phyloP scores from a whole-genome alignment of 2,329 filamentous ascomycete genomes.

The Podosphaera xanthii region DNA sequence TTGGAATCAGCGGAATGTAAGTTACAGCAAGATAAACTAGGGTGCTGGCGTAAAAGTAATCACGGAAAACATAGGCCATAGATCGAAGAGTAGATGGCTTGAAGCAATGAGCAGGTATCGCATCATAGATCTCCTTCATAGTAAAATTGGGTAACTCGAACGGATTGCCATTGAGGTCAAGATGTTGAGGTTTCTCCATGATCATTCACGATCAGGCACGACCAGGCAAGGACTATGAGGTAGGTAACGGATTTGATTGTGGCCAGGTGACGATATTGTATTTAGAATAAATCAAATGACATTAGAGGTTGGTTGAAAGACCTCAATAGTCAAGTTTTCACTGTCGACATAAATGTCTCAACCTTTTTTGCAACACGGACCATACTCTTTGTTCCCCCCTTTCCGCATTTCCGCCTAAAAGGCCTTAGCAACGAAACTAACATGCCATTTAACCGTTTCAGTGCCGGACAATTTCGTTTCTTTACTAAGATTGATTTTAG shows the following conservation, averaged over 20 bases:
- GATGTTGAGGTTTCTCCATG: constrained; percentile 7
- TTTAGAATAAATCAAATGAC: background rate
- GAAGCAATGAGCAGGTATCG: constrained; percentile 41
- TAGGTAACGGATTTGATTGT: background rate
- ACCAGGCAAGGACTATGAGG: background rate
- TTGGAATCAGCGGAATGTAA: constrained; percentile 29
- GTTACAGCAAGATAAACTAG: constrained; percentile 26
- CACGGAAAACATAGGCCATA: constrained; percentile 33
- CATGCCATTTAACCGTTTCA: background rate
- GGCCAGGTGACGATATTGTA: background rate
- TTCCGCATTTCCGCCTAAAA: background rate
- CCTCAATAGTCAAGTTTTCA: background rate
- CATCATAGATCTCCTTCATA: constrained; percentile 19
- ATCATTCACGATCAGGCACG: background rate
- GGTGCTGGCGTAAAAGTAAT: constrained; percentile 26
- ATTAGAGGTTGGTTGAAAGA: background rate
- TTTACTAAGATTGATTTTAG: no score
- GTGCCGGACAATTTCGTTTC: background rate
- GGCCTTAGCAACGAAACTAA: background rate
- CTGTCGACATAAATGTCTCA: background rate
- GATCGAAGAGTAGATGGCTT: constrained; percentile 30
- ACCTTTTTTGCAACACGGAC: background rate
- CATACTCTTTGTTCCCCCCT: background rate
- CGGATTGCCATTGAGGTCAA: constrained; percentile 16
- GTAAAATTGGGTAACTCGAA: constrained; percentile 16